phyloP scores from a whole-genome alignment of 805 yeast genomes.

The Ogataea nonfermentans region DNA sequence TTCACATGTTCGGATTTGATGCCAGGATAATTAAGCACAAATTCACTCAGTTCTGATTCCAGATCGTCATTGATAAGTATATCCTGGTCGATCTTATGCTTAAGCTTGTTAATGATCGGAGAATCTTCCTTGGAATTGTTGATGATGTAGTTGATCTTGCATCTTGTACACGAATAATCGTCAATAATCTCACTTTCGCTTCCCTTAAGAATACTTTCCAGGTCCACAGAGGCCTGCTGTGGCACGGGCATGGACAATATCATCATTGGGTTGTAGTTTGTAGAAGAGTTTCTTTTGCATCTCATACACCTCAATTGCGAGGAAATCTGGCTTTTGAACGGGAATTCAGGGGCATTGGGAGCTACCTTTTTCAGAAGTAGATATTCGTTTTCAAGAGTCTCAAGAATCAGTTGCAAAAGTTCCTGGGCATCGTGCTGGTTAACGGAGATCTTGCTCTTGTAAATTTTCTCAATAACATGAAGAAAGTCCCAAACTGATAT shows the following conservation, averaged over 20 bases:
- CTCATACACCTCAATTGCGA: slow-evolving; percentile 68
- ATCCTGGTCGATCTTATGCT: slow-evolving; percentile 36
- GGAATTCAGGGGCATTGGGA: slow-evolving; percentile 55
- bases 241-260: slow-evolving; percentile 80
- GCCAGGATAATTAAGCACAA: slow-evolving; percentile 43
- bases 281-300: slow-evolving; percentile 63
- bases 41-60: slow-evolving; percentile 46
- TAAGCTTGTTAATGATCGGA: slow-evolving; percentile 35
- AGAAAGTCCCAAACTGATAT: slow-evolving; percentile 79
- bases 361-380: slow-evolving; percentile 38
- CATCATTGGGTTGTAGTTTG: slow-evolving; percentile 57
- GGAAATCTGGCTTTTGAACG: slow-evolving; percentile 66
- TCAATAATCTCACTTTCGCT: slow-evolving; percentile 68
- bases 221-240: slow-evolving; percentile 34
- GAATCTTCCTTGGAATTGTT: slow-evolving; percentile 32
- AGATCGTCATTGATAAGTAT: slow-evolving; percentile 65
- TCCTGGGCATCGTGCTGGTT: slow-evolving; percentile 97
- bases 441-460: slow-evolving; percentile 69
- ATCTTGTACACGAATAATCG: slow-evolving; percentile 75
- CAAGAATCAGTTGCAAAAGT: slow-evolving; percentile 74
- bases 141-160: slow-evolving; percentile 52
- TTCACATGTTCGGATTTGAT: slow-evolving; percentile 36
- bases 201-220: slow-evolving; percentile 54
- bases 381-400: slow-evolving; percentile 71
- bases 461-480: slow-evolving; percentile 67